phyloP scores from a whole-genome alignment of 768 basidiomycete genomes.

The Naganishia vishniacii region DNA sequence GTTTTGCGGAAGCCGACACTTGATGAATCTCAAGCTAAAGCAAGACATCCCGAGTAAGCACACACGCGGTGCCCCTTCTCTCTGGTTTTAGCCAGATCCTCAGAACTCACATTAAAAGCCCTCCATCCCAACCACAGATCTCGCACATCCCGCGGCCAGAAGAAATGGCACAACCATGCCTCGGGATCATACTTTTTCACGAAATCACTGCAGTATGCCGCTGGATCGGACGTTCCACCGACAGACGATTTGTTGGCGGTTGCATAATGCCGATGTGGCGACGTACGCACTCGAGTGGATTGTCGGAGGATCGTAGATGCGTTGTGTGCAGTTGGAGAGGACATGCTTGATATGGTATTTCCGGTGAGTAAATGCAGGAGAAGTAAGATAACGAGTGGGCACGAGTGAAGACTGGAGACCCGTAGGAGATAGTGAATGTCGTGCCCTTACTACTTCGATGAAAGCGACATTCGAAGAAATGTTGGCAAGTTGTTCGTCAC shows the following conservation, averaged over 20 bases:
- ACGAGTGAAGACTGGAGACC: too few relatives aligned
- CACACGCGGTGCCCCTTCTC: too few relatives aligned
- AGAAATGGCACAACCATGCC: constrained; percentile 42
- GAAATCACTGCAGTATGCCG: constrained; percentile 42
- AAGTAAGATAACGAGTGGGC: too few relatives aligned
- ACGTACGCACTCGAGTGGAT: neutral
- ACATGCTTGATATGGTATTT: too few relatives aligned
- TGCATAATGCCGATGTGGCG: neutral
- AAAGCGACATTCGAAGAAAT: too few relatives aligned
- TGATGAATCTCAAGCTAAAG: constrained; percentile 44
- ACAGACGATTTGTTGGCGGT: neutral
- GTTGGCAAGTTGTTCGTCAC: too few relatives aligned
- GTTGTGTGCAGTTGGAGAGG: neutral
- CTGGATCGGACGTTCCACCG: constrained; percentile 26
- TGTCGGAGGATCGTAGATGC: neutral
- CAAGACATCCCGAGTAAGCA: neutral
- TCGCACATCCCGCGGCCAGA: constrained; percentile 43
- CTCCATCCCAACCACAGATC: constrained; percentile 44
- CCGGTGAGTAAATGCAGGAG: too few relatives aligned
- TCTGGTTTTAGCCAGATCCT: too few relatives aligned
- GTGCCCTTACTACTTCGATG: too few relatives aligned
- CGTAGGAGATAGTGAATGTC: too few relatives aligned
- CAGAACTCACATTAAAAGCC: constrained; percentile 48
- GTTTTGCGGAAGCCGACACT: constrained; percentile 38
- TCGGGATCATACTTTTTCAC: constrained; percentile 45